phyloP scores from a whole-genome alignment of 306 rosid genomes.

The Cucurbita ficifolia region DNA sequence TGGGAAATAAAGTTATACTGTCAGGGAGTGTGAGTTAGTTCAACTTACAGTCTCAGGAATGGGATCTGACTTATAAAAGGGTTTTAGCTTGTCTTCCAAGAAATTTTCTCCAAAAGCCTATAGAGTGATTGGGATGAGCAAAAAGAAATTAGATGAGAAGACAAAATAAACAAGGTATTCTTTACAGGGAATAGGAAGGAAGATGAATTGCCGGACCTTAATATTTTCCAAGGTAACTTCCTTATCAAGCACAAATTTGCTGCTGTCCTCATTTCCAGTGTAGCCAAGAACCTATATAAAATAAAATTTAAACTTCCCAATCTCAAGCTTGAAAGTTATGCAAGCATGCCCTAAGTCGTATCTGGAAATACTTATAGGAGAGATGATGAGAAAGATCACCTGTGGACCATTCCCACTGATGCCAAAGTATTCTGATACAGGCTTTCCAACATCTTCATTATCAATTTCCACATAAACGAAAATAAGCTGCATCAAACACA shows the following conservation, averaged over 20 bases:
- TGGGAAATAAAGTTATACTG: slow-evolving; percentile 1
- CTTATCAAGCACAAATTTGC: slow-evolving; percentile 58
- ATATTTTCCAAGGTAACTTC: slow-evolving; percentile 51
- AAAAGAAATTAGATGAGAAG: background rate
- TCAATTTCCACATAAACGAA: slow-evolving; percentile 69
- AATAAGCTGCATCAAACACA: slow-evolving; percentile 53
- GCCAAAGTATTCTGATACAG: slow-evolving; percentile 90
- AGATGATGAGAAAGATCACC: slow-evolving; percentile 27
- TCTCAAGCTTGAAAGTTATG: background rate
- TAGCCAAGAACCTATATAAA: slow-evolving; percentile 53
- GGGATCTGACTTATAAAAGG: slow-evolving; percentile 83
- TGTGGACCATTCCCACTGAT: slow-evolving; percentile 54
- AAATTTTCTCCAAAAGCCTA: slow-evolving; percentile 82
- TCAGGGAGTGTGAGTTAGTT: slow-evolving; percentile 5
- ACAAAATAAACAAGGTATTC: background rate
- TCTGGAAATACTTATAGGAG: background rate
- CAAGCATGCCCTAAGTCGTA: background rate
- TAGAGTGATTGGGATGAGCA: slow-evolving; percentile 1
- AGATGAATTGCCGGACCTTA: slow-evolving; percentile 38
- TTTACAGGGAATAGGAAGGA: background rate
- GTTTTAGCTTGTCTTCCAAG: slow-evolving; percentile 86
- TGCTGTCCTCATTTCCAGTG: slow-evolving; percentile 85
- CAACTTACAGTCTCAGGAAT: slow-evolving; percentile 71
- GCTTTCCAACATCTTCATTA: slow-evolving; percentile 83
- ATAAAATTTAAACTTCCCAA: background rate